Conservation (phyloP, 2,329 filamentous ascomycete species). For the Sclerotinia sclerotiorum region DNA sequence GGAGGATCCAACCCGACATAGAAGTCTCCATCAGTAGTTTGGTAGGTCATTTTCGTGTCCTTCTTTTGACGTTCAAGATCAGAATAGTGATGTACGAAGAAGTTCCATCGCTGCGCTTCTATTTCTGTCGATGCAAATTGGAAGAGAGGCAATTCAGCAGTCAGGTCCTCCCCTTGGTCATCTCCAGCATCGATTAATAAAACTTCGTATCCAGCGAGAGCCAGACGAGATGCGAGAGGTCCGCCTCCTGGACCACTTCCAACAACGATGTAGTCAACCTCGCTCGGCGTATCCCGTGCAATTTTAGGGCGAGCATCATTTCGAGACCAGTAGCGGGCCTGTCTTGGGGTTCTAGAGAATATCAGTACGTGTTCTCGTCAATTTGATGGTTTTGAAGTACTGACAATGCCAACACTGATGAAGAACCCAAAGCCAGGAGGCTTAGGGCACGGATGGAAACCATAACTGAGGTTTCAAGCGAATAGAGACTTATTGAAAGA, state of each 20-base stretch:
- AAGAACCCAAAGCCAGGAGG: slow-evolving; percentile 8
- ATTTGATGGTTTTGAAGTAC: not conserved
- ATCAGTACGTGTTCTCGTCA: not conserved
- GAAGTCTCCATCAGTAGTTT: slow-evolving; percentile 36
- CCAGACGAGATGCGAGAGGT: slow-evolving; percentile 51
- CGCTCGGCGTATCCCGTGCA: not conserved
- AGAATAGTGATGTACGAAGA: slow-evolving; percentile 37
- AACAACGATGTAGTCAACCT: slow-evolving; percentile 52
- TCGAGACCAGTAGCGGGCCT: slow-evolving; percentile 20
- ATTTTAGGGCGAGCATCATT: not conserved
- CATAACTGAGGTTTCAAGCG: not conserved
- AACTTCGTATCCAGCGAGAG: slow-evolving; percentile 51
- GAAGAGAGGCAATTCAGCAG: slow-evolving; percentile 49
- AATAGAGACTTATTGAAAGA: not conserved
- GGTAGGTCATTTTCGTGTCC: slow-evolving; percentile 41
- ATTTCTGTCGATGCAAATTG: slow-evolving; percentile 49
- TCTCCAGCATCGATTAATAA: slow-evolving; percentile 55
- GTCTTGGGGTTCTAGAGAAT: slow-evolving; percentile 10
- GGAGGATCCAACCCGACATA: slow-evolving; percentile 37
- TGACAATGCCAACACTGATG: slow-evolving; percentile 16
- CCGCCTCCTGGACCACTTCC: slow-evolving; percentile 54
- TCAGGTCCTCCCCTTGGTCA: slow-evolving; percentile 47
- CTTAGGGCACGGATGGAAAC: not conserved
- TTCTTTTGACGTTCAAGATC: slow-evolving; percentile 26
- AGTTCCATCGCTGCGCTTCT: slow-evolving; percentile 52